Evolutionary conservation across 257 asterid genomes (phyloP), one percentile per base, ranked within the genome.

Genomic region (Anisodus tanguticus): DNA sequence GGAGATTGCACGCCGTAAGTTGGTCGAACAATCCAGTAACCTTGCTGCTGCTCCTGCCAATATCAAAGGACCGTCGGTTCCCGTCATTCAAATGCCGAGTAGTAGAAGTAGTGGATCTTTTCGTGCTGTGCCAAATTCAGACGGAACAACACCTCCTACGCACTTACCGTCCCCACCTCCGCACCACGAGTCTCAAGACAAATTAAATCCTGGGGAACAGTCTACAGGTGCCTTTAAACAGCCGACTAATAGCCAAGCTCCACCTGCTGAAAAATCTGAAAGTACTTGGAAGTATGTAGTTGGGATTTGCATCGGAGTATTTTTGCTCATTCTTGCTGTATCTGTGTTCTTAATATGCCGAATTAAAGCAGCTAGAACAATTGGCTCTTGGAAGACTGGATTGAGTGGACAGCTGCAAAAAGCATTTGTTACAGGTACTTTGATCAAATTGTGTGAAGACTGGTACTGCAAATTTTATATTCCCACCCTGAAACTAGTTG

Each of bases 401-500:
- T 86, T 97, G 88, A 97, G 98, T 86, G 97, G 98, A 67, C 98
- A 97, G 91, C 84, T 97, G 93, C 98, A 93, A 86, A 95, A 95
- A 83, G 99, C 99, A 39, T 91, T 97, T 66, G 89, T 95, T 57
- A 93, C 95, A 69, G 98, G 99, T 94, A 89, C 11, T 55, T 35
- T 0, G 2, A 76, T 51, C 62, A 76, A 11, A 76, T 51, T 76
- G 62, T 76, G 63, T 31, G 6, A 76, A 51, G 12, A 22, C 1
- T 76, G 22, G 6, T 22, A 51, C 81, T 51, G 45, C 43, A 22
- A 49, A 74, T 11, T 12, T 76, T 74, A 7, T 49, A 43, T 0
- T 22, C 59, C 80, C 19, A 41, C 10, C 41, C 59, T 11, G 10
- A 47, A 19, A 19, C 0, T 74, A 4, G 58, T 72, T 41, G 35